Evolutionary conservation across 1,284 basidiomycete species (phyloP).

Genomic region (Ceraceosorus bombacis): DNA sequence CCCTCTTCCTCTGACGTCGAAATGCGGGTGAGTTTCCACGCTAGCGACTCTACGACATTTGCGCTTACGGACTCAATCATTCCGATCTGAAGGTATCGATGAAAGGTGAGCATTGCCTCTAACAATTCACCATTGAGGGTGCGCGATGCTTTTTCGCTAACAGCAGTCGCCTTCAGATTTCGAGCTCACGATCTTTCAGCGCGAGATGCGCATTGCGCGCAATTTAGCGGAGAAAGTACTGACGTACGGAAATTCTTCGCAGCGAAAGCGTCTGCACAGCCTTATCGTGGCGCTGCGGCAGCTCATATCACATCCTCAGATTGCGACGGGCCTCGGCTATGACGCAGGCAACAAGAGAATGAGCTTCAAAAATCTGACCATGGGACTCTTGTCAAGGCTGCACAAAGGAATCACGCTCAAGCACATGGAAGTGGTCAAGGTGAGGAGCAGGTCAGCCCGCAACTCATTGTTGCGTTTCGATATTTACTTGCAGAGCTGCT

Average conservation of each 20-base stretch:
- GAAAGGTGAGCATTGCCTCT: not conserved
- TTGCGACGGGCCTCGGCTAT: constrained; percentile 24
- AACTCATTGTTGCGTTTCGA: too few species aligned
- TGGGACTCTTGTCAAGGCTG: not conserved
- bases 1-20: constrained; percentile 23
- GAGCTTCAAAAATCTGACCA: constrained; percentile 27
- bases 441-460: not conserved
- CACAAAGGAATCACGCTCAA: not conserved
- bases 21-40: not conserved
- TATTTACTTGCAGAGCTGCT: too few species aligned
- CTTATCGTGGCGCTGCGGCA: constrained; percentile 11
- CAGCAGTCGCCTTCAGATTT: constrained; percentile 15
- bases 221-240: constrained; percentile 8
- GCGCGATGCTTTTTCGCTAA: not conserved
- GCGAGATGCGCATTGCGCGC: constrained; percentile 22
- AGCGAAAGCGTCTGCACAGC: too few species aligned
- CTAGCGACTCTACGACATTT: not conserved
- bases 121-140: not conserved
- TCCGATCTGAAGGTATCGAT: not conserved
- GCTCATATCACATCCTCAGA: constrained; percentile 30
- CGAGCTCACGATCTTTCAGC: constrained; percentile 30
- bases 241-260: not conserved
- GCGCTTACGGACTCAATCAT: not conserved
- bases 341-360: constrained; percentile 19
- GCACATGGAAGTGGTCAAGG: not conserved